Evolutionary conservation across 495 filamentous ascomycete genomes (phyloP), one percentile per base, ranked within the genome.

Genomic region (Evansstolkia leycettana): DNA sequence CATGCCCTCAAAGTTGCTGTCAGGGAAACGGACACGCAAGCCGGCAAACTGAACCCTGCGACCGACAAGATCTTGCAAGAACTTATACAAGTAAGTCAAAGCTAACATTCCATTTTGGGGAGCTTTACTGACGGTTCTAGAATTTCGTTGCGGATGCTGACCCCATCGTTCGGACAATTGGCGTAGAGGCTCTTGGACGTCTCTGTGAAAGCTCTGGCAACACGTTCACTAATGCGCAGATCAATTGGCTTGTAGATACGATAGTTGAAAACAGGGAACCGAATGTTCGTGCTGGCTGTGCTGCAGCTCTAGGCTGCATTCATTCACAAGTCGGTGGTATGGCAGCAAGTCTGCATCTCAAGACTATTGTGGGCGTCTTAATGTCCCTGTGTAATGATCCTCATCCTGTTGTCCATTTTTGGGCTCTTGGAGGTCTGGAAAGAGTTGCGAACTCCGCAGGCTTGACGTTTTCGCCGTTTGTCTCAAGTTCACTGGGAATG

Each of bases 381-480:
- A 89, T 95, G 83, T 95, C 89, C 14, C 63, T 99, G 5, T 84
- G 86, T 56, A 92, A 82, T 46, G 90, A 99, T 50, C 84, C 90
- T n/a, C 89, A 95, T 43, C 89, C 90, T 0, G 81, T 80, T 0
- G 90, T 99, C 1, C 90, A 99, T 53, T 92, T 83, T 53, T 96
- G 87, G 84, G 87, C 90, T 11, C 66, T 99, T 23, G 87, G 94
- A 43, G 88, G 82, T 2, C 53, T 99, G 12, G 78, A 85, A 34
- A 73, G 81, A 38, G 87, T 94, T 9, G 84, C 88, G 11, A 88
- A 96, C 47, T 88, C 92, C 11, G 84, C 92, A 23, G 92, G 89
- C 2, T 68, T 96, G 45, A 85, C 85, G 8, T 96, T 93, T 52
- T 85, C 89, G 10, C 75, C 76, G 18, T 94, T 84, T 46, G 87